phyloP scores from a whole-genome alignment of 1,284 basidiomycete species.

The Cutaneotrichosporon sp. region DNA sequence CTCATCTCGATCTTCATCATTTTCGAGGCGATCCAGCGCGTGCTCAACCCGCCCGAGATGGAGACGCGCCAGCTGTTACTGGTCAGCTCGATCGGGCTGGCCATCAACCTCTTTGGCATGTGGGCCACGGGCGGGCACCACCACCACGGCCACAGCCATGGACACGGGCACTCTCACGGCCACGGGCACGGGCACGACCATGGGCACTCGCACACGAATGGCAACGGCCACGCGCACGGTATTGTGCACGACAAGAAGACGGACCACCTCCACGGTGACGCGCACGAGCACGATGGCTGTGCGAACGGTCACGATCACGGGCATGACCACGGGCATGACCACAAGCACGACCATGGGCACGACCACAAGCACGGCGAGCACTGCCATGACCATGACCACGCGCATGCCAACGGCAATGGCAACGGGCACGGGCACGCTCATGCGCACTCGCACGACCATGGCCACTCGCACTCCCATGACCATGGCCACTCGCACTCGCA shows the following conservation, averaged over 20 bases:
- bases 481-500: slow-evolving; percentile 21
- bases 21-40: slow-evolving; percentile 95
- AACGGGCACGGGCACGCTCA: no score
- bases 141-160: slow-evolving; percentile 62
- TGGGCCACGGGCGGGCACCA: slow-evolving; percentile 97
- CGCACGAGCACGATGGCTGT: not conserved
- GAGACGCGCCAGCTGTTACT: slow-evolving; percentile 90
- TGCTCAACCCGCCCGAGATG: slow-evolving; percentile 96
- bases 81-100: slow-evolving; percentile 84
- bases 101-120: slow-evolving; percentile 97
- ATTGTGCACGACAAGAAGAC: slow-evolving; percentile 48
- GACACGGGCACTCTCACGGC: slow-evolving; percentile 63
- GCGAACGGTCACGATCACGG: slow-evolving; percentile 5
- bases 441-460: no score
- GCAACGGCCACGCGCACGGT: slow-evolving; percentile 24
- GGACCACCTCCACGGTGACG: slow-evolving; percentile 45
- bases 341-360: slow-evolving; percentile 13
- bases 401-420: no score
- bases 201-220: slow-evolving; percentile 24
- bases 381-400: no score
- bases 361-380: slow-evolving; percentile 11
- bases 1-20: slow-evolving; percentile 98
- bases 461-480: no score
- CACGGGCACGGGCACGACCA: slow-evolving; percentile 27
- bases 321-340: slow-evolving; percentile 7